Evolutionary conservation across 805 yeast genomes (phyloP), one percentile per base, ranked within the genome.

Genomic region (Nakazawaea sp.): DNA sequence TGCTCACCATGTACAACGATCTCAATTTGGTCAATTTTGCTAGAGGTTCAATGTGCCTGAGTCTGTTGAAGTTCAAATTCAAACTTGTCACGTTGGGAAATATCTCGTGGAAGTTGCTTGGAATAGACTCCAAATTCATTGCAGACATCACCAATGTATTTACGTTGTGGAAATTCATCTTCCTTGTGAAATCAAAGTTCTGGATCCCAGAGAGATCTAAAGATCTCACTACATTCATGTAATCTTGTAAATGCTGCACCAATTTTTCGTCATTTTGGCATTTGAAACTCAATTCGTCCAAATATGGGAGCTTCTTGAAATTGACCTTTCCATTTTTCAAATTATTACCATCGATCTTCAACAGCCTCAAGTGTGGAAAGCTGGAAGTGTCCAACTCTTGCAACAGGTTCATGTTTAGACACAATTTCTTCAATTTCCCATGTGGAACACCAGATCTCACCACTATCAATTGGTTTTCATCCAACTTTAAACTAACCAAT

Each of bases 21-120:
- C 52, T 55, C 33, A 74, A 52, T 33, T 58, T 56, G 9, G 42
- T 45, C 43, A 71, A 50, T 3, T 50, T 49, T 2, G 57, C 36
- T 26, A 74, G 48, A 1, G 53, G 59, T 5, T 43, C 34, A 26
- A 73, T 48, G 19, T 64, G 60, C 10, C 43, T 48, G 19, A 74
- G 43, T 27, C 53, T 57, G 49, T 74, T 74, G 54, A 74, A 74
- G 41, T 70, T 72, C 36, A 74, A 56, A 43, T 73, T 72, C 38
- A 74, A 50, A 33, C 67, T 70, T 16, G 61, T 42, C 29, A 74
- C 55, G 41, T 71, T 59, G 19, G 78, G 77, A 46, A 72, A 73
- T 26, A 57, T 33, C 2, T 47, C 38, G 5, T 57, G 47, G 38
- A 74, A 64, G 8, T 53, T 46, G 0, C 20, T 31, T 0, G 78